Percentiles rank a stretch among this genome's conserved stretches.
These are phyloP conservation scores for Inonotus hispidus DNA, from an alignment of 1,284 basidiomycete species.

Conservation along the genomic window DNA sequence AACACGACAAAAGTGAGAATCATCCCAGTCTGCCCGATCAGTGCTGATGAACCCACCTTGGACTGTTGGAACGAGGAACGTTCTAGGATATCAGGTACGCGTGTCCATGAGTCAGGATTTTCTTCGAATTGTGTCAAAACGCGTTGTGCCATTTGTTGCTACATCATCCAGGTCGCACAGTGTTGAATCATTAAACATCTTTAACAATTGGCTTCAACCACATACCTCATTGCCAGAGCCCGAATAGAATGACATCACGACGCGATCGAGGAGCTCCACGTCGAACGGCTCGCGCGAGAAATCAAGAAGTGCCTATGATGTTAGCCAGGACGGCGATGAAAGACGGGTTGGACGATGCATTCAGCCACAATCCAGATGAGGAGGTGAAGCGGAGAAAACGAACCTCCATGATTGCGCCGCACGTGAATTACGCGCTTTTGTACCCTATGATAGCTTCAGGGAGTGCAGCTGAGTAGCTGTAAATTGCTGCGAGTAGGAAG, in stretches of 20 bases:
- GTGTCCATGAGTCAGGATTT: conserved; percentile 96
- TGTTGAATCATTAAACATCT: neutral
- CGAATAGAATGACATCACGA: conserved; percentile 80
- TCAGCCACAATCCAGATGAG: neutral
- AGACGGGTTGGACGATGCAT: neutral
- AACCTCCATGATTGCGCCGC: conserved; percentile 10
- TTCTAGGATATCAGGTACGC: conserved; percentile 93
- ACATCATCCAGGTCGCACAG: conserved; percentile 13
- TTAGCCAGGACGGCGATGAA: neutral
- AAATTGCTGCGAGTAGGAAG: neutral
- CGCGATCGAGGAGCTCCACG: conserved; percentile 78
- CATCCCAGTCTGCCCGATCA: neutral
- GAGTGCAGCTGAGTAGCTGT: neutral
- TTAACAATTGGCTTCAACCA: conserved; percentile 15
- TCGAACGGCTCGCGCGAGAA: conserved; percentile 78
- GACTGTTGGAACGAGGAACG: conserved; percentile 82
- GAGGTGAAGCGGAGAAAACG: neutral
- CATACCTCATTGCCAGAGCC: conserved; percentile 72
- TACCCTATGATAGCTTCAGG: neutral
- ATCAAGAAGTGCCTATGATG: conserved; percentile 71
- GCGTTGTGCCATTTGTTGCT: conserved; percentile 92
- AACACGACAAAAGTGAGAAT: neutral
- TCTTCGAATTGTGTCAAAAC: conserved; percentile 96
- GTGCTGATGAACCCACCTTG: conserved; percentile 55
- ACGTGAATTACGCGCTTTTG: conserved; percentile 11